Conservation (phyloP, 371 early-diverging fungal species). For the Aphelidium insulamus region DNA sequence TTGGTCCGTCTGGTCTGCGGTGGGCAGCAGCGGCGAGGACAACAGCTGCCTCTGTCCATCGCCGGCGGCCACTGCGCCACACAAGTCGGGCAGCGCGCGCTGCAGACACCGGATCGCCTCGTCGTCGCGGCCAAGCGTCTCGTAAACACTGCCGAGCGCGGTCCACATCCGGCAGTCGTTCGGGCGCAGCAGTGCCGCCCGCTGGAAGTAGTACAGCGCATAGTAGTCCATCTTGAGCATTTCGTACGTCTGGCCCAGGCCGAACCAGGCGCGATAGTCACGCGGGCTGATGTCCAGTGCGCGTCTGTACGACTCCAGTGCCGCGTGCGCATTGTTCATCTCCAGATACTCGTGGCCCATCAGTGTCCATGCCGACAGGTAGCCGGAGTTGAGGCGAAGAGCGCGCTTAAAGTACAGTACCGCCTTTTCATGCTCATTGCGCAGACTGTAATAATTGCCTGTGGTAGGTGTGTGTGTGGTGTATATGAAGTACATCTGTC, state of each 20-base stretch:
- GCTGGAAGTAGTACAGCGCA: slow-evolving; percentile 60
- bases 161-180: slow-evolving; percentile 59
- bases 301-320: slow-evolving; percentile 68
- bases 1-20: slow-evolving; percentile 26
- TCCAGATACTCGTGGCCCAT: slow-evolving; percentile 92
- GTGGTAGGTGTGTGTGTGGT: neutral
- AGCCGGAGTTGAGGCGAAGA: slow-evolving; percentile 46
- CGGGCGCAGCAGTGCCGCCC: slow-evolving; percentile 48
- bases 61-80: no score
- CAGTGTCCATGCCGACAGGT: slow-evolving; percentile 67
- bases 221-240: slow-evolving; percentile 53
- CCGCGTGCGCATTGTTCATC: slow-evolving; percentile 60
- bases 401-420: slow-evolving; percentile 67
- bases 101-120: slow-evolving; percentile 43
- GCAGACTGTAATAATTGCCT: slow-evolving; percentile 75
- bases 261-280: slow-evolving; percentile 86
- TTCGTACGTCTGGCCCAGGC: slow-evolving; percentile 77
- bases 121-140: slow-evolving; percentile 14
- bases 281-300: slow-evolving; percentile 52
- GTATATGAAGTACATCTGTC: slow-evolving; percentile 3
- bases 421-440: slow-evolving; percentile 58
- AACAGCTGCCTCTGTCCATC: no score
- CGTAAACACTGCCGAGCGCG: slow-evolving; percentile 45
- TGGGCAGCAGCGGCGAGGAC: no score
- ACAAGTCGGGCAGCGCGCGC: slow-evolving; percentile 31